These are phyloP conservation scores for Myxozyma nipponensis DNA, from an alignment of 805 yeast genomes.

Conservation along the genomic window DNA sequence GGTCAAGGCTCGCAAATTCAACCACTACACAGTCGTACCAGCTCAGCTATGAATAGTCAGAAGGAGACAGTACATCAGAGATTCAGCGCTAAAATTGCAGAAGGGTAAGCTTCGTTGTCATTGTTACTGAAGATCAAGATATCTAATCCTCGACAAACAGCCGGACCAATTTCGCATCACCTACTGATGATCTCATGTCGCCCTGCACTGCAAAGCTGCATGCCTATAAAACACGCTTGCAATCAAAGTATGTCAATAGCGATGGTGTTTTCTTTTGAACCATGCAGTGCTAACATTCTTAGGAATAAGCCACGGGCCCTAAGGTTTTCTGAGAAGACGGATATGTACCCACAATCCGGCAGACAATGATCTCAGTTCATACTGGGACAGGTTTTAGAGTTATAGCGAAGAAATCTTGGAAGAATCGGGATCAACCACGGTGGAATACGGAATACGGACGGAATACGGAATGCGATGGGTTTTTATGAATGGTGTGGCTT, in stretches of 20 bases:
- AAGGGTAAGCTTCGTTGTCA: constrained; percentile 10
- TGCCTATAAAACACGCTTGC: constrained; percentile 41
- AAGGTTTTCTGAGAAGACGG: too few relatives aligned
- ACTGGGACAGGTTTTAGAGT: too few relatives aligned
- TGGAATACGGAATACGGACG: too few relatives aligned
- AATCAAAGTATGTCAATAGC: not conserved
- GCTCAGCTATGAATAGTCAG: not conserved
- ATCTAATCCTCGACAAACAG: constrained; percentile 10
- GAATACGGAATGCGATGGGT: too few relatives aligned
- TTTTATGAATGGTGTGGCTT: too few relatives aligned
- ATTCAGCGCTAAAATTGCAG: constrained; percentile 17
- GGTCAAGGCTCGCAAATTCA: not conserved
- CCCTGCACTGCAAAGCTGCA: constrained; percentile 56
- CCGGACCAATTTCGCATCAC: constrained; percentile 43
- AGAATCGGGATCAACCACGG: too few relatives aligned
- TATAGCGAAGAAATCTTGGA: too few relatives aligned
- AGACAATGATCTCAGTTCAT: too few relatives aligned
- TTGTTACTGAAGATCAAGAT: not conserved
- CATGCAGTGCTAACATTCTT: too few relatives aligned
- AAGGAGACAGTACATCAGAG: constrained; percentile 16
- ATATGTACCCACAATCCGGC: too few relatives aligned
- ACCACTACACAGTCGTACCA: constrained; percentile 7
- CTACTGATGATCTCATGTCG: constrained; percentile 56
- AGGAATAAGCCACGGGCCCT: too few relatives aligned
- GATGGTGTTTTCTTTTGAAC: too few relatives aligned